A percentile compares a stretch with the other conserved stretches of the same genome.
Conservation (phyloP, 768 basidiomycete genomes). For the Tulasnella sp. region DNA sequence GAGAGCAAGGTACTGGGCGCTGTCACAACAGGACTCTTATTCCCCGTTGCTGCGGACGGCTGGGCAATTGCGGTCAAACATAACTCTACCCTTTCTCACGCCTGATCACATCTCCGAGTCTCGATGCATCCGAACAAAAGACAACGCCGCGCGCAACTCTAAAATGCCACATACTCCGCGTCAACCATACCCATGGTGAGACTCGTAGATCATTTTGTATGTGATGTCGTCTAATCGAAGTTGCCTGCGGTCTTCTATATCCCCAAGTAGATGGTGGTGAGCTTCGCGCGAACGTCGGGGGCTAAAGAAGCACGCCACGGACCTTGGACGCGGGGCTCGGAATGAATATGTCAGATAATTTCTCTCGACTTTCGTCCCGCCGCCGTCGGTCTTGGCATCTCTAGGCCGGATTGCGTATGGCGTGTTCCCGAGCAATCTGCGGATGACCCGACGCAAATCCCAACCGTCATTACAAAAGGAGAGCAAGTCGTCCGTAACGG, state of each 20-base stretch:
- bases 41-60: not conserved
- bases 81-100: not conserved
- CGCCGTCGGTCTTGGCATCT: not conserved
- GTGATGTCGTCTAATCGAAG: not conserved
- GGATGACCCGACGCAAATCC: not conserved
- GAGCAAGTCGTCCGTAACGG: not conserved
- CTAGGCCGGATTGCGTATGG: not conserved
- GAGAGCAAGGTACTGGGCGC: not conserved
- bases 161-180: no score
- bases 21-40: not conserved
- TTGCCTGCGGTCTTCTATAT: not conserved
- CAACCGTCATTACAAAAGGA: constrained; percentile 2
- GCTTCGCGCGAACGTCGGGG: constrained; percentile 10
- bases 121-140: no score
- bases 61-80: not conserved
- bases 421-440: constrained; percentile 16
- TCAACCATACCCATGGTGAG: not conserved
- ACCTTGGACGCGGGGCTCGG: not conserved
- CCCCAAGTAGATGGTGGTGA: not conserved
- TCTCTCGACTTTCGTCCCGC: not conserved
- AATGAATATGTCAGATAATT: not conserved
- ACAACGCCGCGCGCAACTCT: no score
- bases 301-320: not conserved
- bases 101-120: no score
- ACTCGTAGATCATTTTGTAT: not conserved